Conservation (phyloP, 148 eudicot species). For the Persicaria maculosa region DNA sequence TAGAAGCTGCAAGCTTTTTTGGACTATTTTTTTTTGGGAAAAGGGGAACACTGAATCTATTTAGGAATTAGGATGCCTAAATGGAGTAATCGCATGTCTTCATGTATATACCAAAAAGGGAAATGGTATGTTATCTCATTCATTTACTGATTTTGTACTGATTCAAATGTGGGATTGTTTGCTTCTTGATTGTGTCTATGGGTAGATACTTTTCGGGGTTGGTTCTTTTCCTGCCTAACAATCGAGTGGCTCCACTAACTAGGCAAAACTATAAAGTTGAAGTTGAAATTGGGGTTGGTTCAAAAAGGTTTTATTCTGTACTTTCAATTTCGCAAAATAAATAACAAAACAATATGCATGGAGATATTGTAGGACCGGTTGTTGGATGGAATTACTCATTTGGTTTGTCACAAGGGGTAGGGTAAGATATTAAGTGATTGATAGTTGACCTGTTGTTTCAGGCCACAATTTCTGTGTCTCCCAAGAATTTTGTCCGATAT, state of each 20-base stretch:
- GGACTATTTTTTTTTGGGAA: too few species aligned
- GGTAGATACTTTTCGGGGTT: too few species aligned
- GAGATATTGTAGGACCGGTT: not conserved
- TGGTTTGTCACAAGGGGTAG: too few species aligned
- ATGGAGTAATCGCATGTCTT: too few species aligned
- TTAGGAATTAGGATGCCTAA: too few species aligned
- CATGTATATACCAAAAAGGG: too few species aligned
- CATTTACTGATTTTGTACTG: not conserved
- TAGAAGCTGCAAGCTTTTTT: too few species aligned
- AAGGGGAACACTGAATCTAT: too few species aligned
- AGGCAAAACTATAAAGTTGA: too few species aligned
- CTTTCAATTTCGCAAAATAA: not conserved
- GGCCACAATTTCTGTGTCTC: not conserved
- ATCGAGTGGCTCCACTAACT: too few species aligned
- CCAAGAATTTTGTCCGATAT: not conserved
- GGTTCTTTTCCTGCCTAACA: not conserved
- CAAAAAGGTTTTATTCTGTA: not conserved
- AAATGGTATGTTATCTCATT: too few species aligned
- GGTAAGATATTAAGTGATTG: not conserved
- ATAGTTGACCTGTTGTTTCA: not conserved
- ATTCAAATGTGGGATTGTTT: not conserved
- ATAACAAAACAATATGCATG: not conserved
- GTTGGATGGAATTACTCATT: not conserved
- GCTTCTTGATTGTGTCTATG: not conserved
- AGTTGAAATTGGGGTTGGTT: too few species aligned